phyloP scores from a whole-genome alignment of 2,329 filamentous ascomycete species.

The Pseudogymnoascus sp. region DNA sequence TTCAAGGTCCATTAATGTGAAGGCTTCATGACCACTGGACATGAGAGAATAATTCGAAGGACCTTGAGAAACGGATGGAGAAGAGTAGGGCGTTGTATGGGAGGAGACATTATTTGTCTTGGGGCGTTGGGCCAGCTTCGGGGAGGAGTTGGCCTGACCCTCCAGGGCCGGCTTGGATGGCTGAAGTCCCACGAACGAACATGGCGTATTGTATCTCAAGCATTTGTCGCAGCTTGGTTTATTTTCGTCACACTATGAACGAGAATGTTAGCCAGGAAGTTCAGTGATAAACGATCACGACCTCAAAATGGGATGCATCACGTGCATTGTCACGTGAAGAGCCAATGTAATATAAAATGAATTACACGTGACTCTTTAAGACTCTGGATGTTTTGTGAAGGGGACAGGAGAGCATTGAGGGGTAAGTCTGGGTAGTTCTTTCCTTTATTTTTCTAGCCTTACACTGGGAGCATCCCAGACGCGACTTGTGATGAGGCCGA shows the following conservation, averaged over 20 bases:
- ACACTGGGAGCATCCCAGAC: conserved; percentile 17
- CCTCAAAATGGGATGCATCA: neutral
- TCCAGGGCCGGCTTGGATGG: neutral
- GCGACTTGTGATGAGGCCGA: conserved; percentile 17
- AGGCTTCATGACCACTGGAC: neutral
- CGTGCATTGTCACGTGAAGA: neutral
- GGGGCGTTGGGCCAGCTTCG: neutral
- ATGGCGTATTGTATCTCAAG: conserved; percentile 13
- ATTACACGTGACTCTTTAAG: neutral
- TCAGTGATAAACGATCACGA: neutral
- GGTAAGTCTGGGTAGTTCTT: neutral
- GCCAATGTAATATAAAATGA: neutral
- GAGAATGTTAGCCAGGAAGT: neutral
- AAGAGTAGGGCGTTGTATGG: conserved; percentile 9
- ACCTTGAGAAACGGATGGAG: neutral
- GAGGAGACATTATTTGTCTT: neutral
- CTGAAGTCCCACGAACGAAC: conserved; percentile 12
- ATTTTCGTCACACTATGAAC: conserved; percentile 19
- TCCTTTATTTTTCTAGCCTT: conserved; percentile 18
- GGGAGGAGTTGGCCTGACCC: neutral
- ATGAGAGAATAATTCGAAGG: conserved; percentile 9
- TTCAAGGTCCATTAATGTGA: conserved; percentile 16
- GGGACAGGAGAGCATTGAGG: too few species aligned
- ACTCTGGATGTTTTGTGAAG: neutral
- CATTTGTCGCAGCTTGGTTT: conserved; percentile 19